Conservation (phyloP, 2,329 filamentous ascomycete species). For the Chrysoporthe puriensis region DNA sequence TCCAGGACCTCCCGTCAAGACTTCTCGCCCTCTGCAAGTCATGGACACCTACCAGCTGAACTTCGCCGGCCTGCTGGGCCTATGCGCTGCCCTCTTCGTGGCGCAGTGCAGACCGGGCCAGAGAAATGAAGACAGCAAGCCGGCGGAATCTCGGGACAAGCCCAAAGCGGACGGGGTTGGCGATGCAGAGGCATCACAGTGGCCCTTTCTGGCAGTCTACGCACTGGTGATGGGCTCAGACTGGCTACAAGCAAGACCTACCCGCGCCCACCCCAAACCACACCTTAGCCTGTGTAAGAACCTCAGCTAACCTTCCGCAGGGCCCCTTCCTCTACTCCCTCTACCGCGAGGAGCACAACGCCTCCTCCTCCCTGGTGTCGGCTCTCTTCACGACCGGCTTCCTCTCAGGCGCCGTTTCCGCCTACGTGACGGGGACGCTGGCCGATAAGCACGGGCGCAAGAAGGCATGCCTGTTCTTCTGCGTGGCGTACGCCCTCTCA, state of each 20-base stretch:
- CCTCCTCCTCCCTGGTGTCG: constrained; percentile 39
- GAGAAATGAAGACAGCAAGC: not conserved
- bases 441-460: constrained; percentile 56
- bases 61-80: constrained; percentile 38
- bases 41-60: constrained; percentile 42
- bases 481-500: constrained; percentile 54
- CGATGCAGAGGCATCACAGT: constrained; percentile 31
- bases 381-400: constrained; percentile 49
- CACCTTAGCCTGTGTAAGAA: no score
- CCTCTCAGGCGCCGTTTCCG: constrained; percentile 47
- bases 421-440: constrained; percentile 51
- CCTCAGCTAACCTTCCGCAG: constrained; percentile 25
- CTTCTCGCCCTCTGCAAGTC: constrained; percentile 3
- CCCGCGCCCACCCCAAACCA: not conserved
- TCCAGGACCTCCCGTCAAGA: not conserved
- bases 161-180: not conserved
- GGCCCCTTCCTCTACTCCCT: constrained; percentile 43
- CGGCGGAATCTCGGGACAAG: not conserved
- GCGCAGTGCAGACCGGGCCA: constrained; percentile 29
- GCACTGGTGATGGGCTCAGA: constrained; percentile 54
- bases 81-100: constrained; percentile 37
- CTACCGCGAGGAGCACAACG: constrained; percentile 39
- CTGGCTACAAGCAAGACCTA: constrained; percentile 50
- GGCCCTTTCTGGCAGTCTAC: constrained; percentile 48
- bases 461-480: constrained; percentile 58